Conservation (phyloP, 2,329 filamentous ascomycete species). For the Trichoderma atroviride region DNA sequence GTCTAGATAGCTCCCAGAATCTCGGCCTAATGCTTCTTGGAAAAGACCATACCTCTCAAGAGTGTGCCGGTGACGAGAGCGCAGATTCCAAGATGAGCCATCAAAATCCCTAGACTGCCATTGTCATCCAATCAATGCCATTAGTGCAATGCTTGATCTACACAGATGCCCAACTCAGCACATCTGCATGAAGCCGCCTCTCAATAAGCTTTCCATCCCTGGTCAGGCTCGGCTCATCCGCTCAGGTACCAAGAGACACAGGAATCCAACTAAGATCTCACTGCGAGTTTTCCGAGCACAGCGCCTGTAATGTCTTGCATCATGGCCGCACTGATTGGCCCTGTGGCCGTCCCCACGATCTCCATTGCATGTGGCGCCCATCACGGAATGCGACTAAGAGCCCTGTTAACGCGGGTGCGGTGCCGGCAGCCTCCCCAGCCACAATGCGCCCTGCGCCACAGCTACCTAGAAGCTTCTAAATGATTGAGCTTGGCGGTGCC, state of each 20-base stretch:
- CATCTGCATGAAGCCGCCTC: background rate
- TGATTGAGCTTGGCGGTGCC: constrained; percentile 1
- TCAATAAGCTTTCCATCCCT: background rate
- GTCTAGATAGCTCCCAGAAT: too few relatives aligned
- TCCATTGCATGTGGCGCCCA: constrained; percentile 24
- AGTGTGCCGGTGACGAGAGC: background rate
- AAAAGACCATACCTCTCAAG: background rate
- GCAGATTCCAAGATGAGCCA: background rate
- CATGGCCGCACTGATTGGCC: constrained; percentile 20
- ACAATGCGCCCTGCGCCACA: constrained; percentile 14
- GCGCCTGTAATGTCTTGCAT: constrained; percentile 18
- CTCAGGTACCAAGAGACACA: background rate
- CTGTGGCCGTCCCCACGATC: constrained; percentile 14
- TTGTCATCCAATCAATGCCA: background rate
- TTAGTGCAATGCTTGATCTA: background rate
- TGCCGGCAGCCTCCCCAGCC: constrained; percentile 4
- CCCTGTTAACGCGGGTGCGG: background rate
- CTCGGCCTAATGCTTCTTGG: background rate
- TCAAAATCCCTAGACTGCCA: background rate
- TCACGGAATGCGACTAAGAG: background rate
- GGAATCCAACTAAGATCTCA: constrained; percentile 15
- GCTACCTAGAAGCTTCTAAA: background rate
- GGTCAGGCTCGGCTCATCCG: background rate
- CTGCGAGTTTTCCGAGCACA: background rate
- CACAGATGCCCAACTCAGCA: background rate